A percentile compares a stretch with the other conserved stretches of the same genome.
These are phyloP conservation scores for Hortiboletus flavorubellus DNA, from an alignment of 768 basidiomycete genomes.

Conservation along the genomic window DNA sequence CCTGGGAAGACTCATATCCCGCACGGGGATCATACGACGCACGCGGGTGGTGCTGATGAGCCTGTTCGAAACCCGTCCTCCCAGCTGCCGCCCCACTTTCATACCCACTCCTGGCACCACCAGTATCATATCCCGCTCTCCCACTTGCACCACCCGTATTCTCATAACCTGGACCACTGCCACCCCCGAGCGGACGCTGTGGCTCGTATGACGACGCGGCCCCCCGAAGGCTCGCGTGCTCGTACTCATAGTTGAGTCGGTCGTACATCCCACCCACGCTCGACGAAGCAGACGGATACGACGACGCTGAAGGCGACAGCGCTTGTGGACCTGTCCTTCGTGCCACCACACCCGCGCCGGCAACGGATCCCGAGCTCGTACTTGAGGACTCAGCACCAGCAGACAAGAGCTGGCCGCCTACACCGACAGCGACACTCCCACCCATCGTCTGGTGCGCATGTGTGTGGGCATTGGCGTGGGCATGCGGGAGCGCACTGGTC, in stretches of 20 bases:
- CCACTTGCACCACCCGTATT: constrained; percentile 8
- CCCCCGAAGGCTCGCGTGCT: constrained; percentile 13
- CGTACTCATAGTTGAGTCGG: constrained; percentile 22
- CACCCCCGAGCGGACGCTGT: constrained; percentile 15
- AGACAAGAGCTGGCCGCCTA: constrained; percentile 21
- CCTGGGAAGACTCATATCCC: constrained; percentile 24
- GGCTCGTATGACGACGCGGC: constrained; percentile 19
- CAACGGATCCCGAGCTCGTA: constrained; percentile 5
- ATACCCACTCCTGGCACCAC: constrained; percentile 19
- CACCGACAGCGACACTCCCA: constrained; percentile 4
- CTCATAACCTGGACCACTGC: constrained; percentile 15
- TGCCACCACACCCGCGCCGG: background rate
- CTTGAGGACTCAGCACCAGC: constrained; percentile 12
- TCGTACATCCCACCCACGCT: constrained; percentile 20
- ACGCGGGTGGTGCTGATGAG: constrained; percentile 26
- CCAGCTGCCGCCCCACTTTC: constrained; percentile 12
- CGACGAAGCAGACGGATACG: constrained; percentile 19
- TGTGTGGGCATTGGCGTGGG: constrained; percentile 4
- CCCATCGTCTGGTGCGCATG: constrained; percentile 15
- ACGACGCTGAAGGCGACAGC: constrained; percentile 11
- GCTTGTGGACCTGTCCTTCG: constrained; percentile 18
- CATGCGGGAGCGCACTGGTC: constrained; percentile 8
- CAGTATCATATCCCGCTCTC: constrained; percentile 22
- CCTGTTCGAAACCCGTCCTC: constrained; percentile 23
- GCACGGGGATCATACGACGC: constrained; percentile 25